A percentile compares a stretch with the other conserved stretches of the same genome.
Evolutionary conservation across 2,329 filamentous ascomycete species (phyloP).

Genomic region (Scedosporium apiospermum): DNA sequence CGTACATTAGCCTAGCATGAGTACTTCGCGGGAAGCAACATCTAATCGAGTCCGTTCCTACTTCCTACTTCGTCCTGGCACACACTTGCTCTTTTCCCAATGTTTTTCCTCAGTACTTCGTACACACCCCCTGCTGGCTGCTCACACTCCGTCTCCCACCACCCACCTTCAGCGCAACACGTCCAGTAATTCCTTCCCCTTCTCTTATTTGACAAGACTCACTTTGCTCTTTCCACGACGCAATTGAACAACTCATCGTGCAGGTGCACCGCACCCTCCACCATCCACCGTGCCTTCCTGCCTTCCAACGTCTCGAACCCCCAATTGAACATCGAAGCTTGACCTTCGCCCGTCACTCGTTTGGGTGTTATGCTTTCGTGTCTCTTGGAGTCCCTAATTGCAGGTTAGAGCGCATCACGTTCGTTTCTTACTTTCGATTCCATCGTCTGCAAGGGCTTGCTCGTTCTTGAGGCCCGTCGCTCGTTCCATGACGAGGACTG

Average conservation of each 20-base stretch:
- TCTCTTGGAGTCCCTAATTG: no score
- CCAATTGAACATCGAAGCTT: not conserved
- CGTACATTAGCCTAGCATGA: no score
- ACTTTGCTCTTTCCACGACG: not conserved
- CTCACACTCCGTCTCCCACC: not conserved
- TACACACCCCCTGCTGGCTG: not conserved
- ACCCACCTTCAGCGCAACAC: not conserved
- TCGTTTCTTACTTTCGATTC: not conserved
- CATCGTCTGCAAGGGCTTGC: not conserved
- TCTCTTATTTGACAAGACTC: conserved; percentile 4
- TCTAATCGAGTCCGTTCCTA: no score
- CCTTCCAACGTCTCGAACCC: not conserved
- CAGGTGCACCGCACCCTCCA: not conserved
- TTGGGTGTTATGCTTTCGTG: not conserved
- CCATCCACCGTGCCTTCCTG: not conserved
- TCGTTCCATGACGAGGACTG: no score
- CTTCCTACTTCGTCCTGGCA: not conserved
- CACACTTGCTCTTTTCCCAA: not conserved
- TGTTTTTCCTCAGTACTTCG: not conserved
- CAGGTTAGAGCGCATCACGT: not conserved
- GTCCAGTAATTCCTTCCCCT: not conserved
- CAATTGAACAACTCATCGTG: conserved; percentile 8
- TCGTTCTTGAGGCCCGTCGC: no score
- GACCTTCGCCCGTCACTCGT: not conserved
- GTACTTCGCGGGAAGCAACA: no score